Base-by-base conservation (phyloP, 495 filamentous ascomycete genomes). In the Penicillium diatomitis region DNA sequence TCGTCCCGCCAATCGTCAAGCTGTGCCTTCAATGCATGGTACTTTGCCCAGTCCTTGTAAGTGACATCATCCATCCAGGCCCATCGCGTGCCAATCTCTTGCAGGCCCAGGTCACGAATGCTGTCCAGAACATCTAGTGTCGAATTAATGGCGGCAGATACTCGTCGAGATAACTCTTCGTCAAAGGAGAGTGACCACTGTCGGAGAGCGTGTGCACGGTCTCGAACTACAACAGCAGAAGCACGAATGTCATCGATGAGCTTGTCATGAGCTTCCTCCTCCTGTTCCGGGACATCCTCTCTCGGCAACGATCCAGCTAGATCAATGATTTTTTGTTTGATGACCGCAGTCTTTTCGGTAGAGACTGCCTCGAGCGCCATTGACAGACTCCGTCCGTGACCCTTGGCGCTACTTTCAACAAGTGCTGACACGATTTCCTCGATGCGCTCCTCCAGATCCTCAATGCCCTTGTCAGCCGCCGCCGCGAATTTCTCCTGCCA, bases 51-150 rank as follows among this genome's bases (percentile, higher is more conserved):
- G 62, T 96, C 90, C 57, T 92, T 90, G 73, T 97, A 95, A 5
- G 90, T 90, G 50, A 99, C 80, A 35, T 85, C 85, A 45, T 96
- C 91, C 77, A 88, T 95, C 85, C 87, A 94, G 2, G 90, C 90
- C 90, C 94, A 99, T 50, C 92, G 87, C 80, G 94, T 90, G 37
- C 94, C 94, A 46, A 99, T 87, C 59, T 96, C 91, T 60, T 96
- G 89, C 6, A 99, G 74, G 2, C 90, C 89, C 6, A 96, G 74
- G 53, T 96, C 89, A 20, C 87, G 80, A 48, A 96, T 89, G 45
- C 79, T 76, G 53, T 92, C 87, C 34, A 99, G 76, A 33, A 94
- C 86, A 47, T 80, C 75, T 29, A 97, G 78, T 6, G 90, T 95
- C 20, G 83, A 85, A 49, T 88, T 68, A n/a, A 89, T 79, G 6